These are phyloP conservation scores for Zizania latifolia DNA, from an alignment of 176 grass and related monocot genomes.

Conservation along the genomic window DNA sequence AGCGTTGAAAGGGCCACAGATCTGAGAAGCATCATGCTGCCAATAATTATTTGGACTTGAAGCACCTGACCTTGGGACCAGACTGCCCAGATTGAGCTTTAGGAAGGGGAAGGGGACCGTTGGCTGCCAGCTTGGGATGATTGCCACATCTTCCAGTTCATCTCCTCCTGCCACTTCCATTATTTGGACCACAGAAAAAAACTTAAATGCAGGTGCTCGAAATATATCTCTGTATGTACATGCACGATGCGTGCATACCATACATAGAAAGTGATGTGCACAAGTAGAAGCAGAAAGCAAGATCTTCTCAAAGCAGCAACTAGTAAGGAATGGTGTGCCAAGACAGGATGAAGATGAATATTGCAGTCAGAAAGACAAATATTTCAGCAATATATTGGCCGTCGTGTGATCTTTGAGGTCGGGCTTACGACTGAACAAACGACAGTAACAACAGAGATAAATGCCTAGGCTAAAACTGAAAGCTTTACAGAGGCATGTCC, in stretches of 20 bases:
- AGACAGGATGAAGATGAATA: background rate
- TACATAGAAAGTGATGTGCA: background rate
- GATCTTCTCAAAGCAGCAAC: background rate
- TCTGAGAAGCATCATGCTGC: background rate
- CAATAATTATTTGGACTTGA: background rate
- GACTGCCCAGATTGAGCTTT: background rate
- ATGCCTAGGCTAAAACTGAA: slow-evolving; percentile 29
- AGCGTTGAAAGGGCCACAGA: background rate
- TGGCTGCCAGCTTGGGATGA: background rate
- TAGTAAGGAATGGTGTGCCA: background rate
- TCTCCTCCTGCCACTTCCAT: background rate
- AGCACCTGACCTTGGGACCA: background rate
- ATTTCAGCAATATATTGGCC: slow-evolving; percentile 7
- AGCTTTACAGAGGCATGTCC: slow-evolving; percentile 3
- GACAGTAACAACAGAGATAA: slow-evolving; percentile 29
- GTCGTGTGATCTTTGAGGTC: slow-evolving; percentile 16
- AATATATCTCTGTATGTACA: background rate
- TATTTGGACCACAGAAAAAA: background rate
- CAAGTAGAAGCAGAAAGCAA: background rate
- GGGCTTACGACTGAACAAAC: slow-evolving; percentile 44
- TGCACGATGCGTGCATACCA: too few species aligned
- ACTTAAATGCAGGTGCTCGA: background rate
- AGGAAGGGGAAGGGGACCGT: background rate
- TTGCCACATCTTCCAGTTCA: background rate
- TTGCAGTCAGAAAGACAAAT: background rate